phyloP scores from a whole-genome alignment of 257 asterid genomes.

The Solanum bukasovii region DNA sequence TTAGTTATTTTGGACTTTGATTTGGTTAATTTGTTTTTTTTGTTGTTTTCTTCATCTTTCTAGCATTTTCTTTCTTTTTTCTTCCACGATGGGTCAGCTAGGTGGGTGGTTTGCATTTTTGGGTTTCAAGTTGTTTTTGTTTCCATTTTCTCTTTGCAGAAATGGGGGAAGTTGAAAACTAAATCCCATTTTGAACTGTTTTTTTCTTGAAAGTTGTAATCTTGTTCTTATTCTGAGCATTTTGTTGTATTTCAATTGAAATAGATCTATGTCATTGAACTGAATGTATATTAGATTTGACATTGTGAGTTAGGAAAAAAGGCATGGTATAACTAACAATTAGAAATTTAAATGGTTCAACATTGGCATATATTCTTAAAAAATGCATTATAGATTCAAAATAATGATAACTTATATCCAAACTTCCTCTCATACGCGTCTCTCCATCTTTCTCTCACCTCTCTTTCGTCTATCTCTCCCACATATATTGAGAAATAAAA shows the following conservation, averaged over 20 bases:
- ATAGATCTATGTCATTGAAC: neutral
- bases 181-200: neutral
- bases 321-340: too few relatives aligned
- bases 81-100: neutral
- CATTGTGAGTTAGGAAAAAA: too few relatives aligned
- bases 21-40: neutral
- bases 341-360: too few relatives aligned
- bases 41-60: neutral
- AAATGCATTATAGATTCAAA: too few relatives aligned
- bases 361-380: too few relatives aligned
- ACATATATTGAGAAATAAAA: too few relatives aligned
- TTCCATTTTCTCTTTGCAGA: neutral
- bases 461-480: neutral
- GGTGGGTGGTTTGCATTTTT: neutral
- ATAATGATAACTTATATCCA: too few relatives aligned
- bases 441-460: neutral
- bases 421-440: too few relatives aligned
- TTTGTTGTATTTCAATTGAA: neutral
- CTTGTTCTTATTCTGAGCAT: neutral
- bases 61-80: neutral
- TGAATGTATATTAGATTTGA: neutral
- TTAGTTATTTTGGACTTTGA: neutral
- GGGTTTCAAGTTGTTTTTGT: neutral
- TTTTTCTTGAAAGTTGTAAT: neutral
- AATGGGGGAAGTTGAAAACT: neutral